phyloP scores from a whole-genome alignment of 2,329 filamentous ascomycete genomes.

The Alternaria hordeiaustralica region DNA sequence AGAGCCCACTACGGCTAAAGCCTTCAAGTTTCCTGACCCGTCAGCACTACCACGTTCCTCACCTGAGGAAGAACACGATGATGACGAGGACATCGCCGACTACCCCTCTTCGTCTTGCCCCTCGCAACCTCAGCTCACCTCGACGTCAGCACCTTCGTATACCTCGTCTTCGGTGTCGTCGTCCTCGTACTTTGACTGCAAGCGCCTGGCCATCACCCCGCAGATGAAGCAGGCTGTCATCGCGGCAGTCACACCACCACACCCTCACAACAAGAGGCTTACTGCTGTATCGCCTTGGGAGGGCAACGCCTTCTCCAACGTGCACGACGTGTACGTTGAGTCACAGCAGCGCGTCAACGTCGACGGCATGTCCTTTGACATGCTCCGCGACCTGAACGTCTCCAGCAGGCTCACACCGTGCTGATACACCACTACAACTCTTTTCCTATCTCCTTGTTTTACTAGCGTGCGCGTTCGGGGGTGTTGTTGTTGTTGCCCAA shows the following conservation, averaged over 20 bases:
- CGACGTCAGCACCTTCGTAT: slow-evolving; percentile 43
- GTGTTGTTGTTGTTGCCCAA: slow-evolving; percentile 3
- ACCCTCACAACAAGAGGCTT: slow-evolving; percentile 26
- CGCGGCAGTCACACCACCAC: slow-evolving; percentile 40
- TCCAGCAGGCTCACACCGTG: slow-evolving; percentile 35
- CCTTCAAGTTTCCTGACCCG: slow-evolving; percentile 28
- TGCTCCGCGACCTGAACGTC: slow-evolving; percentile 37
- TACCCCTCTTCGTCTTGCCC: slow-evolving; percentile 29
- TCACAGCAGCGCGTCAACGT: slow-evolving; percentile 42
- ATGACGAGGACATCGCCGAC: slow-evolving; percentile 17
- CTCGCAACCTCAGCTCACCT: slow-evolving; percentile 35
- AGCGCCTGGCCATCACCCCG: slow-evolving; percentile 30
- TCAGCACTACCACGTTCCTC: slow-evolving; percentile 18
- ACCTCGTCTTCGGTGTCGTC: slow-evolving; percentile 32
- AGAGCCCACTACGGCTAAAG: slow-evolving; percentile 28
- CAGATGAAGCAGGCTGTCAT: slow-evolving; percentile 37
- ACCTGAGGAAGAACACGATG: slow-evolving; percentile 17
- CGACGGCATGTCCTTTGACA: slow-evolving; percentile 47
- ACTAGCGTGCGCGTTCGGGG: slow-evolving; percentile 19
- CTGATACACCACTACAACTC: slow-evolving; percentile 4
- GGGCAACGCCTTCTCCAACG: slow-evolving; percentile 32
- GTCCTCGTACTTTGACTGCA: slow-evolving; percentile 45
- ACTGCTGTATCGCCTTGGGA: slow-evolving; percentile 45
- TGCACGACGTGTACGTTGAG: slow-evolving; percentile 42
- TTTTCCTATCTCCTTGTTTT: slow-evolving; percentile 13